A percentile compares a stretch with the other conserved stretches of the same genome.
Conservation (phyloP, 2,329 filamentous ascomycete species). For the Neopestalotiopsis sp. region DNA sequence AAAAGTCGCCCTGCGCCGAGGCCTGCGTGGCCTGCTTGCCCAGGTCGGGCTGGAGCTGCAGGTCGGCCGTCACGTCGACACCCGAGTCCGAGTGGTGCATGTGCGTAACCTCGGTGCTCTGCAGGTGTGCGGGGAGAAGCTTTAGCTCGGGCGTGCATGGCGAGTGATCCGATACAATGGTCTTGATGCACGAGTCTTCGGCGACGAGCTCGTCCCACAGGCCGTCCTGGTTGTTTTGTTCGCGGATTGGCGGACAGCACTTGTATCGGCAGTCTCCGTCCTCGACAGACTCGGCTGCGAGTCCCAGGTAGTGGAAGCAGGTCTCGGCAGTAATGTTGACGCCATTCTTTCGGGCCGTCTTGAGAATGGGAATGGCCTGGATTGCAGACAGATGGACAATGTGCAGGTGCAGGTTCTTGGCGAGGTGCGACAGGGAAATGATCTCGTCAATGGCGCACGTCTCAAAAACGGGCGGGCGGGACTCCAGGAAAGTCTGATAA, state of each 20-base stretch:
- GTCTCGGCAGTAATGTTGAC: slow-evolving; percentile 92
- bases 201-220: slow-evolving; percentile 83
- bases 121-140: slow-evolving; percentile 77
- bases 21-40: slow-evolving; percentile 42
- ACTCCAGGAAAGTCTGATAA: slow-evolving; percentile 91
- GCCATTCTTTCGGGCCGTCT: slow-evolving; percentile 72
- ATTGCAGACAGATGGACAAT: slow-evolving; percentile 94
- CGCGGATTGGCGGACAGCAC: slow-evolving; percentile 91
- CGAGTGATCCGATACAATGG: slow-evolving; percentile 93
- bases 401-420: slow-evolving; percentile 84
- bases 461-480: slow-evolving; percentile 87
- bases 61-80: slow-evolving; percentile 50
- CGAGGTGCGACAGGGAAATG: slow-evolving; percentile 77
- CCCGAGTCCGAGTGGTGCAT: slow-evolving; percentile 60
- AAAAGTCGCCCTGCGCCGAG: slow-evolving; percentile 78
- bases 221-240: slow-evolving; percentile 78
- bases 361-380: slow-evolving; percentile 82
- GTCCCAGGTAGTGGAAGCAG: slow-evolving; percentile 91
- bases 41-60: slow-evolving; percentile 37
- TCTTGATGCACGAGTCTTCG: slow-evolving; percentile 81
- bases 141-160: slow-evolving; percentile 96
- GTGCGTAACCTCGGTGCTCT: slow-evolving; percentile 39
- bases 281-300: slow-evolving; percentile 81
- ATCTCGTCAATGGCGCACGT: slow-evolving; percentile 90
- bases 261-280: slow-evolving; percentile 92